phyloP scores from a whole-genome alignment of 2,329 filamentous ascomycete species.

The Fusarium sp. region DNA sequence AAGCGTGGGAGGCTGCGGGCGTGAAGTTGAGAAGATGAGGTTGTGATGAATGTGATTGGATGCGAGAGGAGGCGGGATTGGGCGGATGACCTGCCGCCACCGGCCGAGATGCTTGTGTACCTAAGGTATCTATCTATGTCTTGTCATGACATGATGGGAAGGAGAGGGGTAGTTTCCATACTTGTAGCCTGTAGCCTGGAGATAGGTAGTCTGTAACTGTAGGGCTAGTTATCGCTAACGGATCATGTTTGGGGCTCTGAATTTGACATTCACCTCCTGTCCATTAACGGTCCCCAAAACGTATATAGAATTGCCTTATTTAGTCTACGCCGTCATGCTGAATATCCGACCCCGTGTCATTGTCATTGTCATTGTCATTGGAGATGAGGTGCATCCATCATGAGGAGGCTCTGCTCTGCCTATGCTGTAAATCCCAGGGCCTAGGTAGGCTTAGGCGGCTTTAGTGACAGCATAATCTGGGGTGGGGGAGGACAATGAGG shows the following conservation, averaged over 20 bases:
- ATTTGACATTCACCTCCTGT: conserved; percentile 3
- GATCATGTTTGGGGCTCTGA: conserved; percentile 1
- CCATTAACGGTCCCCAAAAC: background rate
- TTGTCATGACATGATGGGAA: conserved; percentile 31
- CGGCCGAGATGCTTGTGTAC: conserved; percentile 17
- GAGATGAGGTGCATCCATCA: conserved; percentile 26
- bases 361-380: background rate
- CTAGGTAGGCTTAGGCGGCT: background rate
- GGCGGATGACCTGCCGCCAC: conserved; percentile 38
- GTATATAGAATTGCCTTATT: conserved; percentile 20
- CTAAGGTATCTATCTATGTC: background rate
- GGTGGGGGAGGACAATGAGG: conserved; percentile 24
- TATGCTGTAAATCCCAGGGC: too few species aligned
- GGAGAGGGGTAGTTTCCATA: background rate
- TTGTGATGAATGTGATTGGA: conserved; percentile 16
- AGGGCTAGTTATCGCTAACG: background rate
- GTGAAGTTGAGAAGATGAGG: conserved; percentile 32
- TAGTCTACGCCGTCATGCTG: conserved; percentile 33
- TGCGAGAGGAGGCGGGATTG: conserved; percentile 13
- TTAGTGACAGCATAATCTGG: conserved; percentile 35
- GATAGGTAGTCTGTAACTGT: background rate
- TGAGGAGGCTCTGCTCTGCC: conserved; percentile 39
- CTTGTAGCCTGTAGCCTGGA: background rate
- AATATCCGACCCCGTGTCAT: conserved; percentile 16
- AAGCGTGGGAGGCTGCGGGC: conserved; percentile 41